These are phyloP conservation scores for Magnusiomyces sp. DNA, from an alignment of 1,139 yeast genomes.

Conservation along the genomic window DNA sequence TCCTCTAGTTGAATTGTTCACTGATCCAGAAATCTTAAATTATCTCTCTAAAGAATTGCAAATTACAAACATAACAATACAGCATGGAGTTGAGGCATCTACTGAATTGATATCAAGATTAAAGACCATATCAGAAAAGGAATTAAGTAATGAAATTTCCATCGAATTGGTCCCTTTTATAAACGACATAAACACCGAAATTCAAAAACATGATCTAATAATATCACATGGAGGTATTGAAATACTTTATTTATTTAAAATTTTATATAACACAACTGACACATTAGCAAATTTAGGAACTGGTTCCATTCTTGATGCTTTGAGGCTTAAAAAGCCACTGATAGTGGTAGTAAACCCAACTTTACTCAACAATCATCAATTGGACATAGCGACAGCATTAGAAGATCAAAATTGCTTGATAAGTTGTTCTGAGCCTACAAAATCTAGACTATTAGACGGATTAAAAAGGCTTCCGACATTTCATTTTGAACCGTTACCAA, in stretches of 20 bases:
- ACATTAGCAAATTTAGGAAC: constrained; percentile 33
- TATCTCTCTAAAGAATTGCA: too few species aligned
- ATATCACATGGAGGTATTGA: constrained; percentile 68
- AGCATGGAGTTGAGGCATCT: too few species aligned
- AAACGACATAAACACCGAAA: constrained; percentile 38
- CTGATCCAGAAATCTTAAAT: constrained; percentile 35
- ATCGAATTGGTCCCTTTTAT: constrained; percentile 17
- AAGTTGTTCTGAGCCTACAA: constrained; percentile 2
- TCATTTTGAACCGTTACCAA: background rate
- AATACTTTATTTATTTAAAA: background rate
- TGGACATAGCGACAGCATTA: constrained; percentile 51
- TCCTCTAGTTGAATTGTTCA: constrained; percentile 39
- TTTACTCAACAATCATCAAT: constrained; percentile 83
- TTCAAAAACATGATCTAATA: constrained; percentile 45
- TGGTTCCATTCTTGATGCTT: constrained; percentile 78
- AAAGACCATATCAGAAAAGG: too few species aligned
- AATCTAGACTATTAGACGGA: background rate
- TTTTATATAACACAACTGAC: background rate
- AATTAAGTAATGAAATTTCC: too few species aligned
- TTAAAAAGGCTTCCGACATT: background rate
- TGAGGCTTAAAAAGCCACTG: constrained; percentile 48
- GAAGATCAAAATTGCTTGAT: background rate
- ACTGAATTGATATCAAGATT: too few species aligned
- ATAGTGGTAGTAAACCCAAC: constrained; percentile 61
- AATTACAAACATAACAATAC: too few species aligned